These are phyloP conservation scores for Trichoderma parareesei DNA, from an alignment of 495 filamentous ascomycete genomes.

Conservation along the genomic window DNA sequence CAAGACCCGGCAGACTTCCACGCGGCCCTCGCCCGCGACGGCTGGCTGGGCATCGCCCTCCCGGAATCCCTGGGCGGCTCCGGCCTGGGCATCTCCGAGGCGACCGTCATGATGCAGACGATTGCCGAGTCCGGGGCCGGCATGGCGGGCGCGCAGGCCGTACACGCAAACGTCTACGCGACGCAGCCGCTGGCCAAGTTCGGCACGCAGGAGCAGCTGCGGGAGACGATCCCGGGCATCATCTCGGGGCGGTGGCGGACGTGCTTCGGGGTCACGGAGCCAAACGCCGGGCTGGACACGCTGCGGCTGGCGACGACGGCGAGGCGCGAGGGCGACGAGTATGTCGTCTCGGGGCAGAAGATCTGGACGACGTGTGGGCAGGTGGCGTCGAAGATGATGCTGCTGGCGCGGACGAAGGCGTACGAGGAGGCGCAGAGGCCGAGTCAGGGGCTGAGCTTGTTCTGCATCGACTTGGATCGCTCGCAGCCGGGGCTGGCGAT, in stretches of 20 bases:
- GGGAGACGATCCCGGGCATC: constrained; percentile 56
- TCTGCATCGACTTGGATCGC: constrained; percentile 66
- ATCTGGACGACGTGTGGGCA: constrained; percentile 80
- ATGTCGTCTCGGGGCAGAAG: constrained; percentile 64
- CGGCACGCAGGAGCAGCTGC: constrained; percentile 51
- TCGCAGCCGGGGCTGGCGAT: constrained; percentile 50
- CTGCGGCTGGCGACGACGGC: constrained; percentile 57
- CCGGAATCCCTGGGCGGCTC: constrained; percentile 64
- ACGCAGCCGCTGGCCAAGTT: constrained; percentile 70
- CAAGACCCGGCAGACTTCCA: constrained; percentile 67
- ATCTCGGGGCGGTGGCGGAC: constrained; percentile 60
- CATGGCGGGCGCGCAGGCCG: constrained; percentile 68
- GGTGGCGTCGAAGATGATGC: constrained; percentile 68
- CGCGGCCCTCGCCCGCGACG: constrained; percentile 63
- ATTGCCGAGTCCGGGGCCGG: constrained; percentile 70
- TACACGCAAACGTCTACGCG: constrained; percentile 69
- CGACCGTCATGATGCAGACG: constrained; percentile 80
- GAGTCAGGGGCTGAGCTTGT: constrained; percentile 63
- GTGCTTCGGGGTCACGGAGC: constrained; percentile 66
- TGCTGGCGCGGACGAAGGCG: constrained; percentile 66
- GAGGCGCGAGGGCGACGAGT: constrained; percentile 42
- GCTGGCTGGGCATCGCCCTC: constrained; percentile 77
- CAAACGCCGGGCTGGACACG: constrained; percentile 68
- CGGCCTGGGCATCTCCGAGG: constrained; percentile 70
- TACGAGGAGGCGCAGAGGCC: constrained; percentile 56